Percentiles rank a stretch among this genome's conserved stretches.
These are phyloP conservation scores for Platanthera guangdongensis DNA, from an alignment of 106 monocot species.

Conservation along the genomic window DNA sequence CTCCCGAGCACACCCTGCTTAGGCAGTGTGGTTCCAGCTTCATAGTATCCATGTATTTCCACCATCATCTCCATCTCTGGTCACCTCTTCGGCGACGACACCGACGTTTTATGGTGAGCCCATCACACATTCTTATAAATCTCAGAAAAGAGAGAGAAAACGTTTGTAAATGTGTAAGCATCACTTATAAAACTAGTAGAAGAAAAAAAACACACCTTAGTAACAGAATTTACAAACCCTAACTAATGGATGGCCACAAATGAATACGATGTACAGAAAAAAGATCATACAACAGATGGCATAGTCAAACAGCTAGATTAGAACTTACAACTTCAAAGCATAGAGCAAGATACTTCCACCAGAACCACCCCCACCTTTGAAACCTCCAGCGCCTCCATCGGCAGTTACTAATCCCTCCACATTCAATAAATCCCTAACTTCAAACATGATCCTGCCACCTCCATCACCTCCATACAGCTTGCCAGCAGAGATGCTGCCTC, in stretches of 20 bases:
- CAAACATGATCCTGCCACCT: slow-evolving; percentile 65
- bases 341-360: slow-evolving; percentile 81
- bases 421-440: slow-evolving; percentile 34
- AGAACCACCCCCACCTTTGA: slow-evolving; percentile 77
- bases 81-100: too few species aligned
- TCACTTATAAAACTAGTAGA: neutral
- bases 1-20: too few species aligned
- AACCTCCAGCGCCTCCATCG: slow-evolving; percentile 72
- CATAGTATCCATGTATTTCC: too few species aligned
- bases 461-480: slow-evolving; percentile 68
- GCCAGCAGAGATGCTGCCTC: slow-evolving; percentile 56
- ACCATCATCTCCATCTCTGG: too few species aligned
- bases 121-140: neutral
- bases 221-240: neutral
- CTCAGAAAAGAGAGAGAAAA: neutral
- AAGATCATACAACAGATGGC: neutral
- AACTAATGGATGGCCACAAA: neutral
- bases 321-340: slow-evolving; percentile 74
- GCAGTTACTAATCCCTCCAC: slow-evolving; percentile 62
- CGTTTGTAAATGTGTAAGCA: neutral
- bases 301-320: neutral
- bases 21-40: too few species aligned
- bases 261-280: neutral
- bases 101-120: too few species aligned
- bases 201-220: neutral